phyloP scores from a whole-genome alignment of 2,329 filamentous ascomycete species.

The Dothiorella sarmentorum region DNA sequence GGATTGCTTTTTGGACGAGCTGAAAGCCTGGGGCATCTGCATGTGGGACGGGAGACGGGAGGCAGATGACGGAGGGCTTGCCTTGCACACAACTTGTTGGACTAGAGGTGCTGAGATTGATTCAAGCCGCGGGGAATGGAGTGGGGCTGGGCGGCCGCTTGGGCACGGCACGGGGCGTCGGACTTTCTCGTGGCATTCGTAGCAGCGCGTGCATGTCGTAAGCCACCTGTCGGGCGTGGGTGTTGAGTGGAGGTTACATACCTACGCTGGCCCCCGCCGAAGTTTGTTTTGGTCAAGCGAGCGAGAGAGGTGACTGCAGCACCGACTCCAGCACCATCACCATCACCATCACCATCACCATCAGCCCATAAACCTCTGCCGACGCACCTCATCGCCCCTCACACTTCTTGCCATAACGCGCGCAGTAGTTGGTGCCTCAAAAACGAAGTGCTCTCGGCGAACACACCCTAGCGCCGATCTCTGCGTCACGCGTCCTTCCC shows the following conservation, averaged over 20 bases:
- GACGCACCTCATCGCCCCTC: too few species aligned
- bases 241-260: not conserved
- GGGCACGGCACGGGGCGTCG: slow-evolving; percentile 1
- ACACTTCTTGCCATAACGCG: too few species aligned
- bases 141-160: not conserved
- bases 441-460: too few species aligned
- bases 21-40: not conserved
- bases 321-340: too few species aligned
- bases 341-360: too few species aligned
- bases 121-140: not conserved
- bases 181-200: slow-evolving; percentile 2
- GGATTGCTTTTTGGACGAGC: not conserved
- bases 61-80: not conserved
- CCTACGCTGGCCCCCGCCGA: not conserved
- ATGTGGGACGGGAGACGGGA: not conserved
- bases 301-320: too few species aligned
- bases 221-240: not conserved
- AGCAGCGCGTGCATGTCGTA: not conserved
- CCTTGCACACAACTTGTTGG: too few species aligned
- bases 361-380: too few species aligned
- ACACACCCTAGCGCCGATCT: too few species aligned
- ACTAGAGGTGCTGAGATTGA: too few species aligned
- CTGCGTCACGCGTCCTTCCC: too few species aligned
- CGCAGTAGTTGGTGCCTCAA: too few species aligned
- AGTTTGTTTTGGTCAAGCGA: slow-evolving; percentile 1